These are phyloP conservation scores for Rhodotorula sp. DNA, from an alignment of 1,284 basidiomycete genomes.

Conservation along the genomic window DNA sequence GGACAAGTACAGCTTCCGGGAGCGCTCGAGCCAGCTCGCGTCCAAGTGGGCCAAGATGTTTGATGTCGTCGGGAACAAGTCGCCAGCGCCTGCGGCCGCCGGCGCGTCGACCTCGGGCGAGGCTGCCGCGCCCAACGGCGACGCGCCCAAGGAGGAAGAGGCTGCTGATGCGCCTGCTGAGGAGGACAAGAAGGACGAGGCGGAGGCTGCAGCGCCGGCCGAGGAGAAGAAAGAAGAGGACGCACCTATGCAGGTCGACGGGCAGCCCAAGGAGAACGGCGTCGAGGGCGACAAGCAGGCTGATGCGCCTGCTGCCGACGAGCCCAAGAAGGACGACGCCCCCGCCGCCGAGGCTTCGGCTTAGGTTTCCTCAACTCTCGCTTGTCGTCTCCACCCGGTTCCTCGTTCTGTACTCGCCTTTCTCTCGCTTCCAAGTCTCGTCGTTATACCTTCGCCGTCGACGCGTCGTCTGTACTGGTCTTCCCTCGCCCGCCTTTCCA, in stretches of 20 bases:
- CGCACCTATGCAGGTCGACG: slow-evolving; percentile 10
- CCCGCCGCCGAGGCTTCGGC: slow-evolving; percentile 17
- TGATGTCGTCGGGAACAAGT: slow-evolving; percentile 11
- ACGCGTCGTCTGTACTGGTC: slow-evolving; percentile 4
- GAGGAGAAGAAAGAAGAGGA: slow-evolving; percentile 15
- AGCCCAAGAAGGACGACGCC: slow-evolving; percentile 13
- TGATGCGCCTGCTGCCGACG: slow-evolving; percentile 37
- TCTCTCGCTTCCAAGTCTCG: too few relatives aligned
- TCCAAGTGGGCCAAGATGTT: slow-evolving; percentile 45
- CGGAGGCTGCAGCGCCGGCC: background rate
- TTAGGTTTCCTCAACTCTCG: background rate
- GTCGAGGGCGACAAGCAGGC: slow-evolving; percentile 8
- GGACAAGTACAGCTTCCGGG: slow-evolving; percentile 79
- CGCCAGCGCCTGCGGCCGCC: slow-evolving; percentile 7
- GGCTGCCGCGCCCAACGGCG: slow-evolving; percentile 13
- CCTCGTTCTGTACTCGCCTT: slow-evolving; percentile 5
- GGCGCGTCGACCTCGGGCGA: background rate
- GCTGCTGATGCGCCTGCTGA: slow-evolving; percentile 4
- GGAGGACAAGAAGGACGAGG: slow-evolving; percentile 13
- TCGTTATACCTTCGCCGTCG: slow-evolving; percentile 4
- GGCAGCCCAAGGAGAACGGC: slow-evolving; percentile 13
- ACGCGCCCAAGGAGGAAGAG: slow-evolving; percentile 20
- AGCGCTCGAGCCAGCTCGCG: slow-evolving; percentile 59
- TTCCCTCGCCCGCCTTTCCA: too few relatives aligned
- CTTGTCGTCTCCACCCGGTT: background rate